Evolutionary conservation across 768 basidiomycete genomes (phyloP).

Genomic region (Termitomyces sp.): DNA sequence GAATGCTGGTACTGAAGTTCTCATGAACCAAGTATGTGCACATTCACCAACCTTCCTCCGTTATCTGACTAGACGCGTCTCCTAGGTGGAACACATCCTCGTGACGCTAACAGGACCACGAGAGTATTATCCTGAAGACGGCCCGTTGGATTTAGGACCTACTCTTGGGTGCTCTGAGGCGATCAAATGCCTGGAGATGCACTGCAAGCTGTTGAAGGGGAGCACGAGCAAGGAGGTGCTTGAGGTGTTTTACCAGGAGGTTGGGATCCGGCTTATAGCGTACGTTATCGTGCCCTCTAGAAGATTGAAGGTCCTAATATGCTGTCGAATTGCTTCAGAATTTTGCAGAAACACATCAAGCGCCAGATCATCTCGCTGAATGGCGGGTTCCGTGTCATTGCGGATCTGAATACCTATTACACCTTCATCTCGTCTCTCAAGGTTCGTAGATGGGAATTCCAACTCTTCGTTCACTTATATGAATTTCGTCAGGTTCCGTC

Average conservation of each 20-base stretch:
- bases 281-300: constrained; percentile 32
- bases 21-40: constrained; percentile 83
- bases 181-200: constrained; percentile 84
- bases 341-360: constrained; percentile 95
- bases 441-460: constrained; percentile 33
- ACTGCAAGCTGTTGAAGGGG: constrained; percentile 88
- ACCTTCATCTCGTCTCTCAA: constrained; percentile 85
- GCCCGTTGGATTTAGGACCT: constrained; percentile 77
- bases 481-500: constrained; percentile 52
- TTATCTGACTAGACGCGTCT: not conserved
- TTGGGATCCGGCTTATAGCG: constrained; percentile 87
- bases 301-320: not conserved
- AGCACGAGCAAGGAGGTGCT: constrained; percentile 95
- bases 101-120: constrained; percentile 76
- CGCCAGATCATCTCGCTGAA: constrained; percentile 92
- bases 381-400: constrained; percentile 95
- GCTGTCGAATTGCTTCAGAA: constrained; percentile 43
- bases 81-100: constrained; percentile 95
- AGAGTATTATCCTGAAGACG: constrained; percentile 90
- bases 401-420: constrained; percentile 94
- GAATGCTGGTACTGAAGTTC: constrained; percentile 92
- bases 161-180: constrained; percentile 89
- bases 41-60: not conserved
- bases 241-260: constrained; percentile 97
- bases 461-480: not conserved